These are phyloP conservation scores for Rhizopogon vinicolor DNA, from an alignment of 768 basidiomycete genomes.

Conservation along the genomic window DNA sequence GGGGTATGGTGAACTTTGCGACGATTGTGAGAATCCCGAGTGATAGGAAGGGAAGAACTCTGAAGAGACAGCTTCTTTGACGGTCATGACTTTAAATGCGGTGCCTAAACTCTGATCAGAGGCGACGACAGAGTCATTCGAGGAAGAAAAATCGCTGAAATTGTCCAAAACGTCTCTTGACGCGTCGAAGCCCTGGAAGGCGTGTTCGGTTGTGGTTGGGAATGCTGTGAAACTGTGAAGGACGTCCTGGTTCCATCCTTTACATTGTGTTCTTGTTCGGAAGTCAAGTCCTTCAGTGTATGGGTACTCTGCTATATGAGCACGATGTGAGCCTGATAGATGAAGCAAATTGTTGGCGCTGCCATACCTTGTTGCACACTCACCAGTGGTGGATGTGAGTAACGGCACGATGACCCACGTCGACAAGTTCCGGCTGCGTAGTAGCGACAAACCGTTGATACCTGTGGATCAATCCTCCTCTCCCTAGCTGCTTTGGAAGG, in stretches of 20 bases:
- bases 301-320: not conserved
- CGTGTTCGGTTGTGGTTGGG: not conserved
- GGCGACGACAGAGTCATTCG: not conserved
- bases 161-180: not conserved
- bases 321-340: not conserved
- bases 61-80: not conserved
- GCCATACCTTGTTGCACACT: not conserved
- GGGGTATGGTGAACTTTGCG: not conserved
- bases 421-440: conserved; percentile 21
- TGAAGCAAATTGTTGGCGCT: not conserved
- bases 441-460: conserved; percentile 16
- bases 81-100: not conserved
- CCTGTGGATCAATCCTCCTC: not conserved
- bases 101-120: not conserved
- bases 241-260: not conserved
- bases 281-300: not conserved
- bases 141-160: not conserved
- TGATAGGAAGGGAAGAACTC: not conserved
- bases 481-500: not conserved
- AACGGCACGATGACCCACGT: conserved; percentile 21
- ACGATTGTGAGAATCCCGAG: not conserved
- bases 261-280: not conserved
- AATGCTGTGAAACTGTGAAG: not conserved
- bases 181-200: not conserved
- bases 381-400: conserved; percentile 13